Evolutionary conservation across 352 stramenopile species (phyloP).

Genomic region (Thalassiosira sp.): DNA sequence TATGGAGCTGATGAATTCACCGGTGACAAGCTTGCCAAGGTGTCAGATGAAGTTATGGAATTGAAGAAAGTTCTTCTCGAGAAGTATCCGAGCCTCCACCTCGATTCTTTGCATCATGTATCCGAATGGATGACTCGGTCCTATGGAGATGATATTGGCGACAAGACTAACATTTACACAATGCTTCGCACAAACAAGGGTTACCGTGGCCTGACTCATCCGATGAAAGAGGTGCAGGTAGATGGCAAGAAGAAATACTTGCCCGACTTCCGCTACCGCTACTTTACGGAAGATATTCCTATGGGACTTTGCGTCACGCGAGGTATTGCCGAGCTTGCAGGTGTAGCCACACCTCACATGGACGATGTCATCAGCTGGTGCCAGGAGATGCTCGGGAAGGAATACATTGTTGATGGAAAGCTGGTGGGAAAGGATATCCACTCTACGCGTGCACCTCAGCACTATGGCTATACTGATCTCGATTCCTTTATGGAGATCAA

Average conservation of each 20-base stretch:
- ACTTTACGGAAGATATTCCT: conserved; percentile 68
- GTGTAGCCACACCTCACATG: conserved; percentile 58
- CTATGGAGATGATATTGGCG: conserved; percentile 65
- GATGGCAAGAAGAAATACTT: conserved; percentile 54
- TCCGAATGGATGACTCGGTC: conserved; percentile 59
- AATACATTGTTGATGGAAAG: conserved; percentile 61
- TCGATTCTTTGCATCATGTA: conserved; percentile 50
- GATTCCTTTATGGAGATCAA: conserved; percentile 60
- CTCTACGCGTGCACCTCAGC: conserved; percentile 45
- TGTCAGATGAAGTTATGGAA: conserved; percentile 61
- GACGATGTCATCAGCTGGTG: conserved; percentile 68
- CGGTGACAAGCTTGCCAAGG: conserved; percentile 48
- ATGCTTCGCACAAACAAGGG: conserved; percentile 66
- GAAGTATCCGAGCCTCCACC: conserved; percentile 49
- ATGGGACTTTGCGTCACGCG: conserved; percentile 58
- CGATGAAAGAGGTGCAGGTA: conserved; percentile 46
- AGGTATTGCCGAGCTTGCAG: conserved; percentile 62
- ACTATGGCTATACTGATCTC: conserved; percentile 59
- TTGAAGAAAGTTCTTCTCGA: conserved; percentile 42
- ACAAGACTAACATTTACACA: conserved; percentile 62
- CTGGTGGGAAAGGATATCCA: conserved; percentile 56
- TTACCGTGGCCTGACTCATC: conserved; percentile 59
- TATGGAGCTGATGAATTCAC: conserved; percentile 62
- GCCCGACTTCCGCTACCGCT: conserved; percentile 66
- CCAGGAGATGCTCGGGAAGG: conserved; percentile 55